Base-by-base conservation (phyloP, 495 filamentous ascomycete genomes). In the Cenococcum geophilum region DNA sequence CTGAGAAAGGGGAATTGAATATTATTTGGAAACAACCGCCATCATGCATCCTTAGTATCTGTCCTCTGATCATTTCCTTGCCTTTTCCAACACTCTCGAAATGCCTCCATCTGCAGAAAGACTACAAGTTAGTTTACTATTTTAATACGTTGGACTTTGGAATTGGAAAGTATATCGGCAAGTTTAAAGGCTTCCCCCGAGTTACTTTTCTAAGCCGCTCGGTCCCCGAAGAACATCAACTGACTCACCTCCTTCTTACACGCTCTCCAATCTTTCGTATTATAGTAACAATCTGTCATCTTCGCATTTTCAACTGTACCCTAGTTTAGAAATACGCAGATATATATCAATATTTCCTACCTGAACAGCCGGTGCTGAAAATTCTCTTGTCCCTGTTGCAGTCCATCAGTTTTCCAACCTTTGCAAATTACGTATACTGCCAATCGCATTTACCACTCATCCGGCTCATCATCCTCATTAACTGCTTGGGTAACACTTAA, bases 261-360 rank as follows among this genome's bases (percentile, higher is more conserved):
- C 59, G 79, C 76, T 67, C 93, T 80, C 93, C 93, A 98, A 73
- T 98, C 93, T 73, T 91, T 96, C 80, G 92, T 97, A 20, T 91
- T 88, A 73, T 82, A 96, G 71, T 92, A 97, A 74, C 93, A 98
- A 74, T 97, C 88, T 53, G 89, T 96, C 86, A 98, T 78, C 68
- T 84, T 95, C 32, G 81, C 77, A 72, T 97, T 96, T 71, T 98
- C 92, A 34, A 76, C 93, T 97, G 62, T 25, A 11, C 51, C 16
- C 4, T 12, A 11, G 23, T 60, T 37, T 62, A 43, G 25, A 1
- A 40, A 6, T 16, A 45, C 5, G 40, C 6, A 52, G 4, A 2
- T 37, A 50, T 49, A 57, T 58, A 9, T 10, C 40, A 4, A 0
- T 52, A 5, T 27, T 52, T 72, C 78, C 60, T 76, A 96, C 93